phyloP scores from a whole-genome alignment of 169 alveolate species.

The Plasmodium sp. region DNA sequence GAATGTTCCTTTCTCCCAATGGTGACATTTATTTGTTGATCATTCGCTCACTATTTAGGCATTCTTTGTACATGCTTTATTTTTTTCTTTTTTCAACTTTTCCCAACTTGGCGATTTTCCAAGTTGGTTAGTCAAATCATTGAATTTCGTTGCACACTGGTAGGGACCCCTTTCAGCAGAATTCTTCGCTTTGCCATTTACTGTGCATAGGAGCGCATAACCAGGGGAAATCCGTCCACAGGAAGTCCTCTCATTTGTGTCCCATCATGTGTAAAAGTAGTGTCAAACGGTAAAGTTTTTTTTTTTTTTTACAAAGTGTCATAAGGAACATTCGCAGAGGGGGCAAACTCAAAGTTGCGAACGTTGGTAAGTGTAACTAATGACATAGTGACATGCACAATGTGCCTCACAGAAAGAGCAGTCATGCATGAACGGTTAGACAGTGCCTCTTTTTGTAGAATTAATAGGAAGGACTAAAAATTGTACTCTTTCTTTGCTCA shows the following conservation, averaged over 20 bases:
- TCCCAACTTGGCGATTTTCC: neutral
- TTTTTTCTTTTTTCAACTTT: neutral
- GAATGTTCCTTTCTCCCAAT: neutral
- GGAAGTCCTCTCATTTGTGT: neutral
- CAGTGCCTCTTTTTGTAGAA: neutral
- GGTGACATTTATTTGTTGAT: neutral
- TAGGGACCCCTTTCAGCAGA: neutral
- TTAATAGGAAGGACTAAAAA: neutral
- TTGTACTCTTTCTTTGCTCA: neutral
- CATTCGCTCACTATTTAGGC: neutral
- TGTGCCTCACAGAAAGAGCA: neutral
- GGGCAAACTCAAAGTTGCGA: neutral
- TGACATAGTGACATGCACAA: neutral
- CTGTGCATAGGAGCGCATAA: slow-evolving; percentile 65
- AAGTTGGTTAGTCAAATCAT: slow-evolving; percentile 1
- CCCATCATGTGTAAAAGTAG: neutral
- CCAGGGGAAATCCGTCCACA: neutral
- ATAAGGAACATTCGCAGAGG: neutral
- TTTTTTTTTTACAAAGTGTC: neutral
- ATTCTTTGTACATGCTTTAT: neutral
- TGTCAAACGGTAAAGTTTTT: neutral
- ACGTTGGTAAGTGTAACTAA: neutral
- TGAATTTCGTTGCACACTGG: slow-evolving; percentile 5
- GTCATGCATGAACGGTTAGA: neutral
- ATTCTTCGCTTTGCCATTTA: neutral